Evolutionary conservation across 2,329 filamentous ascomycete species (phyloP).

Genomic region (Cordyceps farinosa): DNA sequence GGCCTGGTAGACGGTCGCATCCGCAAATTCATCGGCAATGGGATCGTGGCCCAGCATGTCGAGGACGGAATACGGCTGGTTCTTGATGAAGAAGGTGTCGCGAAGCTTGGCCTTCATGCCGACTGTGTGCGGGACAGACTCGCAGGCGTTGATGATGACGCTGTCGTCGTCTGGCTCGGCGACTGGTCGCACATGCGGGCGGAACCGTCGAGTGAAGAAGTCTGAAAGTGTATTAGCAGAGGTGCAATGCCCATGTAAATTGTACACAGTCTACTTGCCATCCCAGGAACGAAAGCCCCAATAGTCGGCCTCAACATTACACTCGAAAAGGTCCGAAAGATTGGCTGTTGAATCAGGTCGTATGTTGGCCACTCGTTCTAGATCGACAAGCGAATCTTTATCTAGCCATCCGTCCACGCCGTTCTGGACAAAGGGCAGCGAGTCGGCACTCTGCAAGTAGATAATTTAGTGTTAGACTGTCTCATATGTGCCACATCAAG

Average conservation of each 20-base stretch:
- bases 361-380: slow-evolving; percentile 50
- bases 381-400: slow-evolving; percentile 41
- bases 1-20: slow-evolving; percentile 67
- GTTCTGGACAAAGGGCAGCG: slow-evolving; percentile 45
- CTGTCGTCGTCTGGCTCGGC: slow-evolving; percentile 50
- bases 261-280: slow-evolving; percentile 30
- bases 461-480: background rate
- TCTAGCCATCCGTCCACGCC: slow-evolving; percentile 54
- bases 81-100: slow-evolving; percentile 66
- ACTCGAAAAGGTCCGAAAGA: slow-evolving; percentile 60
- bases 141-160: slow-evolving; percentile 61
- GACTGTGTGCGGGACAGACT: slow-evolving; percentile 57
- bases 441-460: slow-evolving; percentile 42
- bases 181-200: slow-evolving; percentile 53
- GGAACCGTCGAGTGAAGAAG: slow-evolving; percentile 63
- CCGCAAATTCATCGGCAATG: slow-evolving; percentile 51
- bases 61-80: slow-evolving; percentile 61
- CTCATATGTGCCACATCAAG: too few species aligned
- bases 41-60: slow-evolving; percentile 61
- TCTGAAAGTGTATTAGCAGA: slow-evolving; percentile 27
- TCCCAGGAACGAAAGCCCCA: slow-evolving; percentile 67
- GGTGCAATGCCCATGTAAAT: background rate
- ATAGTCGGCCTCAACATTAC: slow-evolving; percentile 51
- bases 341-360: slow-evolving; percentile 38
- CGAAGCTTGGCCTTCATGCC: slow-evolving; percentile 48